Conservation (phyloP, 176 grass and related monocot species). For the Rhipidocladum racemiflorum region DNA sequence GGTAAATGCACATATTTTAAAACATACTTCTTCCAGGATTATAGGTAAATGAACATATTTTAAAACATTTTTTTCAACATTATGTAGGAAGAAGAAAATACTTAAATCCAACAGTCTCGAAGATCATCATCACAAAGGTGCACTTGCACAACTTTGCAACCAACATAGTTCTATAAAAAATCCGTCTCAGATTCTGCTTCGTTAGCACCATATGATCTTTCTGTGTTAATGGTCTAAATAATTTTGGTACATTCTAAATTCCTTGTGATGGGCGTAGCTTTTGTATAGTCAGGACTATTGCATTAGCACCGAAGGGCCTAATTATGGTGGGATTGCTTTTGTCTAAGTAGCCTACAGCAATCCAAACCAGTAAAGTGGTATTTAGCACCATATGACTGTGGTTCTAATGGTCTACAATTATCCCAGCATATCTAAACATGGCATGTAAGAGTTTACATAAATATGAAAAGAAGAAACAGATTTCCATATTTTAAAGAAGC, state of each 20-base stretch:
- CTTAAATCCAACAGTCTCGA: no score
- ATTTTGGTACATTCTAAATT: background rate
- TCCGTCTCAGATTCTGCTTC: background rate
- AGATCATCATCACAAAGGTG: no score
- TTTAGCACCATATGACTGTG: no score
- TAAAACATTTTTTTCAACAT: background rate
- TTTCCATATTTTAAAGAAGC: no score
- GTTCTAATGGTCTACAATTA: no score
- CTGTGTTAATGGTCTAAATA: background rate
- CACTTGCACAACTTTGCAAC: background rate
- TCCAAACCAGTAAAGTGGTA: background rate
- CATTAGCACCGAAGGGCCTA: background rate
- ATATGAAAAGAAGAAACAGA: no score
- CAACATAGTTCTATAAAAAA: background rate
- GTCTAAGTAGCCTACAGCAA: background rate
- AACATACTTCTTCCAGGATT: no score
- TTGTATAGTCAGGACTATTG: background rate
- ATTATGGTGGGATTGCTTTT: background rate
- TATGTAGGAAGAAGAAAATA: background rate
- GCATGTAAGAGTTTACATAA: no score
- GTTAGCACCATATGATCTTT: background rate
- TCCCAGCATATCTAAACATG: no score
- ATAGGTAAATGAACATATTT: background rate
- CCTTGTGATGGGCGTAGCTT: background rate
- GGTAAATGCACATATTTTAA: background rate